These are phyloP conservation scores for Hibiscus syriacus DNA, from an alignment of 345 rosid species.

Conservation along the genomic window DNA sequence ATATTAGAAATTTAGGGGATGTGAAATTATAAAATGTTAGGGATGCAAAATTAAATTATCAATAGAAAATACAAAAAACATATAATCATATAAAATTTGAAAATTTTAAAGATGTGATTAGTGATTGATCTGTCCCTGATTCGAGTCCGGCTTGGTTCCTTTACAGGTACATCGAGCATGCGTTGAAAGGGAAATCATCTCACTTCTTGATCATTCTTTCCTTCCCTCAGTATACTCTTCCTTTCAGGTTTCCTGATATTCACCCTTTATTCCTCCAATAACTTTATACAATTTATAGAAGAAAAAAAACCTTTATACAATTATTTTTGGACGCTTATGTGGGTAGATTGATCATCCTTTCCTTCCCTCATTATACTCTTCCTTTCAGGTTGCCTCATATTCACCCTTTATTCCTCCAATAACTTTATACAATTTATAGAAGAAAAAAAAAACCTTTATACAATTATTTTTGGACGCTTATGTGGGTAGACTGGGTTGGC, in stretches of 20 bases:
- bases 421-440: neutral
- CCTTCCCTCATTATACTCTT: slow-evolving; percentile 79
- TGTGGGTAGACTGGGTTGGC: neutral
- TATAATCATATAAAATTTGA: no score
- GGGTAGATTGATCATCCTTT: slow-evolving; percentile 59
- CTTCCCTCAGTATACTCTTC: slow-evolving; percentile 86
- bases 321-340: neutral
- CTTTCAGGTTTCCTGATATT: slow-evolving; percentile 61
- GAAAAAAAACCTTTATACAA: no score
- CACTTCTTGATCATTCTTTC: slow-evolving; percentile 89
- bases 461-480: neutral
- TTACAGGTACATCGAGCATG: slow-evolving; percentile 90
- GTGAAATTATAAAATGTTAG: no score
- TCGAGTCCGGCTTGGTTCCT: neutral
- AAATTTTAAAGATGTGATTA: no score
- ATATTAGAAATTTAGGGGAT: no score
- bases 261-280: neutral
- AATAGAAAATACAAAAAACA: no score
- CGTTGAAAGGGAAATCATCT: slow-evolving; percentile 85
- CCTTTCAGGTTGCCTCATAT: slow-evolving; percentile 66
- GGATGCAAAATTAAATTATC: no score
- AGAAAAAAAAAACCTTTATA: no score
- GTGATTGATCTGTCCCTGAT: no score
- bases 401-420: neutral
- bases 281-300: no score